Conservation (phyloP, 1,284 basidiomycete species). For the Sparassis latifolia region DNA sequence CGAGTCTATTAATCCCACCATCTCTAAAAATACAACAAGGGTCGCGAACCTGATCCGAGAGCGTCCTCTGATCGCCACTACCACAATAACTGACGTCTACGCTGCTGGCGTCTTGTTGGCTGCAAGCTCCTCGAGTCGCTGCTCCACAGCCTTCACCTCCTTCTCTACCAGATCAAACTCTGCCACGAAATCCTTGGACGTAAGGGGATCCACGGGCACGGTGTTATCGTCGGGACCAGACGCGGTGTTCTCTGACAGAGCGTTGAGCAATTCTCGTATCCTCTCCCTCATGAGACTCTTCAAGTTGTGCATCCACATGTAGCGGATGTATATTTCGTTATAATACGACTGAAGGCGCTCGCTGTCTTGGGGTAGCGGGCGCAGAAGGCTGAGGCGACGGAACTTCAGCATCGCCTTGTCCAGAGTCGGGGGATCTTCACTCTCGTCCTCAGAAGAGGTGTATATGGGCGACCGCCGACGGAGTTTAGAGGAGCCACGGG, state of each 20-base stretch:
- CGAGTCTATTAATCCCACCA: no score
- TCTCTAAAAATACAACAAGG: no score
- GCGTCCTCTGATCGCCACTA: no score
- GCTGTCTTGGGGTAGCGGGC: conserved; percentile 41
- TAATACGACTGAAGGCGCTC: conserved; percentile 47
- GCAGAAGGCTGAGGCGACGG: conserved; percentile 12
- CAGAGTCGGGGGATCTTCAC: neutral
- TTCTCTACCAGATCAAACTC: conserved; percentile 12
- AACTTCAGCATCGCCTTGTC: conserved; percentile 3
- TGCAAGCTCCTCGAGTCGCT: neutral
- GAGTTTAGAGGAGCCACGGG: conserved; percentile 14
- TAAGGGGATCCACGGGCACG: conserved; percentile 42
- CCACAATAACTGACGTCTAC: no score
- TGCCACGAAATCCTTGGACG: conserved; percentile 41
- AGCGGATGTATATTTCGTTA: conserved; percentile 40
- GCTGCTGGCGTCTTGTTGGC: no score
- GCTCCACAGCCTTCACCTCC: conserved; percentile 15
- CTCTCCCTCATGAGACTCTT: conserved; percentile 40
- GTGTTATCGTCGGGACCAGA: conserved; percentile 34
- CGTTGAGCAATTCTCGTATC: conserved; percentile 32
- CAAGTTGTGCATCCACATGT: conserved; percentile 39
- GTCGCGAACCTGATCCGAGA: no score
- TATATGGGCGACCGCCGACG: conserved; percentile 39
- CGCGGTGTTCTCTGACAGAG: conserved; percentile 29
- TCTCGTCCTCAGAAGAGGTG: conserved; percentile 38